Base-by-base conservation (phyloP, 495 filamentous ascomycete genomes). In the Penicillium soppii region DNA sequence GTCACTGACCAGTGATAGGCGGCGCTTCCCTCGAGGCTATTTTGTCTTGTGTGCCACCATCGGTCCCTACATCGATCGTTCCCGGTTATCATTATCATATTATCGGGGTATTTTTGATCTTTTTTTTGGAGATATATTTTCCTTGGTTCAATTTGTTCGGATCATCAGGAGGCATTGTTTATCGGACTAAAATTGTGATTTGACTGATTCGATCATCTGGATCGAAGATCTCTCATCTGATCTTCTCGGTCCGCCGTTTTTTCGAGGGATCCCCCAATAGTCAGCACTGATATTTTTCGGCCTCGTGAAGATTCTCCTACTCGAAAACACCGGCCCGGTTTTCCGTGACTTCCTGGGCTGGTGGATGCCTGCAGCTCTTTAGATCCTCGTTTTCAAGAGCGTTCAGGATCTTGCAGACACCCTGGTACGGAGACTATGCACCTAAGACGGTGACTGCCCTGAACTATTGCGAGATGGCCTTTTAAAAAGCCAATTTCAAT, bases 381-480 rank as follows among this genome's bases (percentile, higher is more conserved):
- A 26, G 17, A 47, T 44, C 19, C 12, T 56, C 37, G 47, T 49
- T 40, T 46, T 13, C 33, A 43, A 42, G 56, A 57, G 51, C 54
- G 48, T 56, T 58, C 67, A 52, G 58, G 58, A 67, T 65, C 59
- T 52, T 53, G 64, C 63, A 66, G 63, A 58, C 52, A 59, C 54
- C 63, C 59, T 63, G 63, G 63, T 50, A 69, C 69, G 58, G 55
- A 56, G 52, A 59, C 62, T 46, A 61, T 66, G 61, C 57, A 56
- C 58, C 47, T 35, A 54, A 54, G 41, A 58, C 50, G 38, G 45
- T 57, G 57, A 70, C 56, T 63, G 47, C 46, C 43, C 56, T 40
- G 47, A 40, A 58, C 58, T 49, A 70, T 66, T 65, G 60, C 58
- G 55, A 61, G 40, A 68, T 70, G 65, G 43, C 56, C 56, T 58